Conservation (phyloP, 768 basidiomycete genomes). For the Trametopsis cervina region DNA sequence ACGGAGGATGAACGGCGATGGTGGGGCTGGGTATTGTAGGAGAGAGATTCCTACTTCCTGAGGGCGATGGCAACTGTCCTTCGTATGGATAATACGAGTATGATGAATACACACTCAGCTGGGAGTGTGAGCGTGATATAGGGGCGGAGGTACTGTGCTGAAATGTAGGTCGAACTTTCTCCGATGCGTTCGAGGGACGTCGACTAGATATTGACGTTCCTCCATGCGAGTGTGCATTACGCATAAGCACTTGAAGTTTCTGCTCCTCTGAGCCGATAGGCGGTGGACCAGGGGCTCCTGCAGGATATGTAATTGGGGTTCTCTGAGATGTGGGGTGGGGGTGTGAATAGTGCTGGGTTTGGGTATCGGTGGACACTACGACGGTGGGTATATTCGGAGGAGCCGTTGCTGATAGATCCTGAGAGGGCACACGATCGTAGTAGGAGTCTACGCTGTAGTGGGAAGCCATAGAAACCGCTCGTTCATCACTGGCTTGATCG, state of each 20-base stretch:
- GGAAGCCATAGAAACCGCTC: conserved; percentile 10
- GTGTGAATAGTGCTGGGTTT: conserved; percentile 15
- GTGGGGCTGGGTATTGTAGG: conserved; percentile 13
- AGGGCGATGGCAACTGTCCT: conserved; percentile 33
- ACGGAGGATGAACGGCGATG: conserved; percentile 8
- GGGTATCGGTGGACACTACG: conserved; percentile 36
- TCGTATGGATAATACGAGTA: conserved; percentile 66
- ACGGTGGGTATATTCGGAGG: conserved; percentile 36
- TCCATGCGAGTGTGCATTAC: conserved; percentile 39
- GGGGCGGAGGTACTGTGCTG: conserved; percentile 11
- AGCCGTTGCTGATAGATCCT: conserved; percentile 11
- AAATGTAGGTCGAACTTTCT: not conserved
- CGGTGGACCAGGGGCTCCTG: conserved; percentile 51
- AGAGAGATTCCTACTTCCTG: conserved; percentile 20
- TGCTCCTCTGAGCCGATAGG: conserved; percentile 31
- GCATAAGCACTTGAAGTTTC: conserved; percentile 45
- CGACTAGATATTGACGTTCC: not conserved
- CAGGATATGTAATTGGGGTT: too few species aligned
- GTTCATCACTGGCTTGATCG: not conserved
- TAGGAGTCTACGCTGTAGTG: conserved; percentile 16
- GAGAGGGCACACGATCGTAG: too few species aligned
- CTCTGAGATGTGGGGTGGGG: conserved; percentile 24
- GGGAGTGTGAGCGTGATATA: conserved; percentile 13
- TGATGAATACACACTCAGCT: conserved; percentile 45
- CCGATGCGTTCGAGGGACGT: not conserved